phyloP scores from a whole-genome alignment of 2,329 filamentous ascomycete genomes.

The Exophiala sp. region DNA sequence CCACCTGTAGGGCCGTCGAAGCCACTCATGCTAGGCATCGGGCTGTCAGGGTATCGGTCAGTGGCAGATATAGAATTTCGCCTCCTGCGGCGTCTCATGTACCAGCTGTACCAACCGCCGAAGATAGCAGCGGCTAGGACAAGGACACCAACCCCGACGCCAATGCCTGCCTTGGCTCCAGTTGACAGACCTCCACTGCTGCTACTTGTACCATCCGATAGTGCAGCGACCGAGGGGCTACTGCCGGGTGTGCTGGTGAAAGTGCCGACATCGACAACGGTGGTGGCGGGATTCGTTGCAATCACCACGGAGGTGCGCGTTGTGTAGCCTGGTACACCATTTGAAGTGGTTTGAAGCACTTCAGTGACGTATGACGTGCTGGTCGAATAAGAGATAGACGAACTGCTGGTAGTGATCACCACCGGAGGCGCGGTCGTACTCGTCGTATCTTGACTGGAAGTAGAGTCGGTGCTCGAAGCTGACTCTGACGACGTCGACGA shows the following conservation, averaged over 20 bases:
- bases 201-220: slow-evolving; percentile 3
- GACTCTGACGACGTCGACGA: slow-evolving; percentile 12
- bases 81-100: slow-evolving; percentile 21
- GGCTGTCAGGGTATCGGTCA: slow-evolving; percentile 20
- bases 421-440: slow-evolving; percentile 19
- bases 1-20: slow-evolving; percentile 10
- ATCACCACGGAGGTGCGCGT: slow-evolving; percentile 21
- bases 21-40: slow-evolving; percentile 18
- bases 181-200: slow-evolving; percentile 22
- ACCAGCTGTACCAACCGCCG: slow-evolving; percentile 26
- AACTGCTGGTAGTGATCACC: slow-evolving; percentile 20
- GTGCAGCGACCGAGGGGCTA: slow-evolving; percentile 16
- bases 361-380: slow-evolving; percentile 15
- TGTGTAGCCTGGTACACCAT: slow-evolving; percentile 17
- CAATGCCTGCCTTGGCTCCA: slow-evolving; percentile 28
- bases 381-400: slow-evolving; percentile 18
- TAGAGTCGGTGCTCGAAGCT: slow-evolving; percentile 2
- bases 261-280: slow-evolving; percentile 14
- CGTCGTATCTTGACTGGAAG: slow-evolving; percentile 13
- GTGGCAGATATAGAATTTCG: slow-evolving; percentile 16
- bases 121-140: slow-evolving; percentile 25
- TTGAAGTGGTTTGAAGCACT: slow-evolving; percentile 13
- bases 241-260: slow-evolving; percentile 21
- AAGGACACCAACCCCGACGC: slow-evolving; percentile 21
- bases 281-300: slow-evolving; percentile 13